Evolutionary conservation across 192 early-diverging fungal species (phyloP).

Genomic region (Backusella liffmaniae): DNA sequence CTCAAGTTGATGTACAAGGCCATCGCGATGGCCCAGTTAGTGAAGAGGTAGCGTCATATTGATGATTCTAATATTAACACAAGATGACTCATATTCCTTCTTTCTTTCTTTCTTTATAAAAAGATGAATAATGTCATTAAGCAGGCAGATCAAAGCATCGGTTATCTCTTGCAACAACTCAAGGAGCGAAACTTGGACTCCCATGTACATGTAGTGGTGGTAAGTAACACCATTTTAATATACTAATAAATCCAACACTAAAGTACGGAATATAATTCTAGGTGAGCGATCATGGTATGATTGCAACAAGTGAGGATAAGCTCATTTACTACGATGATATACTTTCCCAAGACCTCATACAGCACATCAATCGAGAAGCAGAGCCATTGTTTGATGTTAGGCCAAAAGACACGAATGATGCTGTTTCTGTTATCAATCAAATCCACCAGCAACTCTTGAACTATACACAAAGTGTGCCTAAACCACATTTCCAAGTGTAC

Average conservation of each 20-base stretch:
- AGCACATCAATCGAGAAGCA: conserved; percentile 50
- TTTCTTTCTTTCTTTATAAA: background rate
- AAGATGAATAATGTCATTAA: conserved; percentile 55
- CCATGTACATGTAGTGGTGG: conserved; percentile 61
- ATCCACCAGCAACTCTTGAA: conserved; percentile 54
- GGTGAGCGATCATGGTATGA: conserved; percentile 89
- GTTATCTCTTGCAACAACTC: conserved; percentile 57
- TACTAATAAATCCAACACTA: background rate
- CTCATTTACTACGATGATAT: conserved; percentile 75
- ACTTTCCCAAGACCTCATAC: conserved; percentile 32
- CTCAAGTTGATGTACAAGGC: conserved; percentile 76
- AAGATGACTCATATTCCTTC: background rate
- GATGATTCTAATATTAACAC: background rate
- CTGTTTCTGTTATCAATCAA: conserved; percentile 30
- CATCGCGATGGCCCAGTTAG: conserved; percentile 71
- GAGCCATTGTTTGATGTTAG: conserved; percentile 64
- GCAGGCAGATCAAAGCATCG: conserved; percentile 58
- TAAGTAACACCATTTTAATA: background rate
- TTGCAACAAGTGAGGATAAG: conserved; percentile 41
- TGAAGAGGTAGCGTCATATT: conserved; percentile 46
- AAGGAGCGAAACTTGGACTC: conserved; percentile 53
- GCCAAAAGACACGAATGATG: conserved; percentile 37
- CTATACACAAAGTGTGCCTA: conserved; percentile 29
- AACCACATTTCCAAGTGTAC: conserved; percentile 60
- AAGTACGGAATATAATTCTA: background rate